Conservation (phyloP, 2,329 filamentous ascomycete species). For the Monosporascus cannonballus region DNA sequence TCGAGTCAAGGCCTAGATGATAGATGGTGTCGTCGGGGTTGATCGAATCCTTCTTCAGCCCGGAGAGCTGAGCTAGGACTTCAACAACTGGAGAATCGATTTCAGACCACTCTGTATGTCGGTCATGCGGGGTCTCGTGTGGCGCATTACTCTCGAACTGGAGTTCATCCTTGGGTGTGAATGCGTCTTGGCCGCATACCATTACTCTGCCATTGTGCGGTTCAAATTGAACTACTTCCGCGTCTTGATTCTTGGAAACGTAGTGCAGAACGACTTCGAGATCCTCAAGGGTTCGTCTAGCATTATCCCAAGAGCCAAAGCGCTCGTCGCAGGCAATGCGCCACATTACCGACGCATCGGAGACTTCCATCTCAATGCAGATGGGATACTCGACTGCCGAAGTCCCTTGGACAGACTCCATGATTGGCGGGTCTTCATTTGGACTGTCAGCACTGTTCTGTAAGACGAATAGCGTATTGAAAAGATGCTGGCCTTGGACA, state of each 20-base stretch:
- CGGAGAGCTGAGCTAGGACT: constrained; percentile 53
- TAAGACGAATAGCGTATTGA: constrained; percentile 52
- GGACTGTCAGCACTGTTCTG: constrained; percentile 31
- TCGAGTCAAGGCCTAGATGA: constrained; percentile 84
- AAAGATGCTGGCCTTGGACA: constrained; percentile 28
- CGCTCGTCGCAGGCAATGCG: constrained; percentile 62
- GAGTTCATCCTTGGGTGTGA: constrained; percentile 18
- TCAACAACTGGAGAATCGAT: constrained; percentile 35
- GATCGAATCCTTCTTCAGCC: constrained; percentile 52
- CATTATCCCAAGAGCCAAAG: constrained; percentile 41
- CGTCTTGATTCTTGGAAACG: constrained; percentile 44
- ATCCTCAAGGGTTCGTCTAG: constrained; percentile 45
- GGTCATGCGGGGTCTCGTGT: neutral
- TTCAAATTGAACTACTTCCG: constrained; percentile 49
- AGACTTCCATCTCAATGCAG: constrained; percentile 72
- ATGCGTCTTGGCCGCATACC: constrained; percentile 57
- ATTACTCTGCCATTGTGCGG: constrained; percentile 40
- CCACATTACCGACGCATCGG: constrained; percentile 55
- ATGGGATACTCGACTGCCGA: constrained; percentile 76
- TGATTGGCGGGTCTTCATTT: constrained; percentile 31
- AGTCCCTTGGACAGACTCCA: constrained; percentile 55
- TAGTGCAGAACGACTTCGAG: constrained; percentile 55
- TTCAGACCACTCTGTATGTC: constrained; percentile 26
- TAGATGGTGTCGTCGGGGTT: constrained; percentile 61
- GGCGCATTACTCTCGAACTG: neutral